These are phyloP conservation scores for Podila verticillata DNA, from an alignment of 192 early-diverging fungal species.

Conservation along the genomic window DNA sequence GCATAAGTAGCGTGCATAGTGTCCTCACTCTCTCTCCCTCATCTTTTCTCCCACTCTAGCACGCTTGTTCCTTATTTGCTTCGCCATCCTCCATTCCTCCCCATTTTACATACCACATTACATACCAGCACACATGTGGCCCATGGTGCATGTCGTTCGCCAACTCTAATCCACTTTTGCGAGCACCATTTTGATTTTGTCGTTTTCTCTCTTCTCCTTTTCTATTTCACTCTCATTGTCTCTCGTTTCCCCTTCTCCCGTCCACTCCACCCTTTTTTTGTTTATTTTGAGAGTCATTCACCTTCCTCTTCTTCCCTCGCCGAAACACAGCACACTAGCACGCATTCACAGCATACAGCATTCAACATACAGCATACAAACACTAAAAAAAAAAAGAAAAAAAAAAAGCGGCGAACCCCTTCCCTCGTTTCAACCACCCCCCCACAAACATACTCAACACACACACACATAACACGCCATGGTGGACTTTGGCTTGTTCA, in stretches of 20 bases:
- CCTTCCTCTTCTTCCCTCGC: too few relatives aligned
- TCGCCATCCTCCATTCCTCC: too few relatives aligned
- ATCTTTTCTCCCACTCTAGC: too few relatives aligned
- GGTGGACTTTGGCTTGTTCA: conserved; percentile 41
- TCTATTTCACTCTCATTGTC: neutral
- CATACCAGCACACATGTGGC: too few relatives aligned
- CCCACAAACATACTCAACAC: neutral
- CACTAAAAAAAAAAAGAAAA: too few relatives aligned
- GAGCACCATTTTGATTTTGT: conserved; percentile 1
- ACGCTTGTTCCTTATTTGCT: too few relatives aligned
- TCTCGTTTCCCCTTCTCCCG: neutral
- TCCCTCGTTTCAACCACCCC: neutral
- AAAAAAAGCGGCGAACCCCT: too few relatives aligned
- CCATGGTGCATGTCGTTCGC: neutral
- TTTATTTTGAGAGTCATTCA: too few relatives aligned
- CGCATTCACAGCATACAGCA: neutral
- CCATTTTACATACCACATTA: too few relatives aligned
- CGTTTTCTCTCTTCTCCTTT: conserved; percentile 1
- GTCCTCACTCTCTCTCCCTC: too few relatives aligned
- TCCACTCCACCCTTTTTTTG: neutral
- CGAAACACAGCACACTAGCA: neutral
- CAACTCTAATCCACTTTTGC: neutral
- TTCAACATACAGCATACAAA: neutral
- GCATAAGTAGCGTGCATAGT: too few relatives aligned
- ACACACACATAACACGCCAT: conserved; percentile 5